Conservation (phyloP, 495 filamentous ascomycete species). For the Aspergillus funiculosus region DNA sequence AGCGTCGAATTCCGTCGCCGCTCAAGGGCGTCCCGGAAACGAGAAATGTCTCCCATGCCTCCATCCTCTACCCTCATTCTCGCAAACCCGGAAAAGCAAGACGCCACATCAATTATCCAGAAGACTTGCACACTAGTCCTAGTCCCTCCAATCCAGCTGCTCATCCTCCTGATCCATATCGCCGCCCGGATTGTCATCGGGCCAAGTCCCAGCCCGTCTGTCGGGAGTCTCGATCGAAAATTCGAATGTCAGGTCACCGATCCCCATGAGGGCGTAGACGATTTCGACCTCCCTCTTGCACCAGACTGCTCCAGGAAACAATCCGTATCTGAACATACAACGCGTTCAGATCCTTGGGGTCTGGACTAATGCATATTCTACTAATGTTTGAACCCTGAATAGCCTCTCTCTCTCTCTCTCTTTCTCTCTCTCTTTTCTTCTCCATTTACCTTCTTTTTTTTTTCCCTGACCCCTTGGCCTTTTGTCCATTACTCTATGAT, state of each 20-base stretch:
- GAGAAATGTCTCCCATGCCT: constrained; percentile 66
- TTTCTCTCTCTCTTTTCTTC: not conserved
- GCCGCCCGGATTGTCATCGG: constrained; percentile 68
- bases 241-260: constrained; percentile 17
- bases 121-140: constrained; percentile 71
- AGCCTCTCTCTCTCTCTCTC: not conserved
- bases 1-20: constrained; percentile 48
- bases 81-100: constrained; percentile 42
- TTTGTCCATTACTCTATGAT: constrained; percentile 12
- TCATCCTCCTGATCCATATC: constrained; percentile 72
- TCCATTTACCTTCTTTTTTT: not conserved
- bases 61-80: constrained; percentile 58
- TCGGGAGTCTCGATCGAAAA: constrained; percentile 15
- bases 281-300: constrained; percentile 39
- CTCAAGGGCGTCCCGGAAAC: constrained; percentile 48
- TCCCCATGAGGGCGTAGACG: constrained; percentile 30
- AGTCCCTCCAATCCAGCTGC: constrained; percentile 66
- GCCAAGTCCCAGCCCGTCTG: constrained; percentile 22
- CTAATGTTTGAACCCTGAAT: not conserved
- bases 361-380: constrained; percentile 22
- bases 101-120: constrained; percentile 62
- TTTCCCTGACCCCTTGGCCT: not conserved
- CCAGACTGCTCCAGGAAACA: constrained; percentile 22
- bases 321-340: constrained; percentile 28
- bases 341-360: constrained; percentile 30